Conservation (phyloP, 108 stramenopile species). For the Pelagomonas calceolata region DNA sequence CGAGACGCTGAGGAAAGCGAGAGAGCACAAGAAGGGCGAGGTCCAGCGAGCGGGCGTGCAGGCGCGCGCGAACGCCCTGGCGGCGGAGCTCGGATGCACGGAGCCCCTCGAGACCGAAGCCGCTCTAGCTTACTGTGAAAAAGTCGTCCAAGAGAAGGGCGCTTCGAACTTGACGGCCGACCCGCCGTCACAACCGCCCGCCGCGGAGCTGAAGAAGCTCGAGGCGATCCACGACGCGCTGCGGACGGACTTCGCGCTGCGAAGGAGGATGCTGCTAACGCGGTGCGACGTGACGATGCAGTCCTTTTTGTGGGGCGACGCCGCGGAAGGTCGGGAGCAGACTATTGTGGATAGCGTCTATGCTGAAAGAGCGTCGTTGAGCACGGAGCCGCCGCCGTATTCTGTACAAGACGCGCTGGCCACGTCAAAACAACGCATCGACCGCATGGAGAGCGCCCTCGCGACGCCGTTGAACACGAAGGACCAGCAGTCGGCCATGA, state of each 20-base stretch:
- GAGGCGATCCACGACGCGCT: neutral
- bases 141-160: too few species aligned
- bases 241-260: slow-evolving; percentile 23
- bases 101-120: too few species aligned
- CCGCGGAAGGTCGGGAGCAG: neutral
- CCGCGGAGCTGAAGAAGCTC: neutral
- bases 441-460: too few species aligned
- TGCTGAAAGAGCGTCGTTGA: slow-evolving; percentile 8
- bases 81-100: too few species aligned
- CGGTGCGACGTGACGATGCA: slow-evolving; percentile 30
- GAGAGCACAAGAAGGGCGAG: too few species aligned
- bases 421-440: slow-evolving; percentile 16
- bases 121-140: too few species aligned
- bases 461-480: too few species aligned
- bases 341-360: neutral
- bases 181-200: neutral
- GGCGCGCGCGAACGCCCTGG: too few species aligned
- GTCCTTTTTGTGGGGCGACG: slow-evolving; percentile 19
- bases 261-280: slow-evolving; percentile 26
- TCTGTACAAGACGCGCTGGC: slow-evolving; percentile 21
- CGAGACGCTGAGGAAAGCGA: too few species aligned
- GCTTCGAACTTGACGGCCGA: too few species aligned
- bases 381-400: slow-evolving; percentile 6
- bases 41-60: too few species aligned
- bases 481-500: neutral